These are phyloP conservation scores for Pythium apleroticum DNA, from an alignment of 352 stramenopile species.

Conservation along the genomic window DNA sequence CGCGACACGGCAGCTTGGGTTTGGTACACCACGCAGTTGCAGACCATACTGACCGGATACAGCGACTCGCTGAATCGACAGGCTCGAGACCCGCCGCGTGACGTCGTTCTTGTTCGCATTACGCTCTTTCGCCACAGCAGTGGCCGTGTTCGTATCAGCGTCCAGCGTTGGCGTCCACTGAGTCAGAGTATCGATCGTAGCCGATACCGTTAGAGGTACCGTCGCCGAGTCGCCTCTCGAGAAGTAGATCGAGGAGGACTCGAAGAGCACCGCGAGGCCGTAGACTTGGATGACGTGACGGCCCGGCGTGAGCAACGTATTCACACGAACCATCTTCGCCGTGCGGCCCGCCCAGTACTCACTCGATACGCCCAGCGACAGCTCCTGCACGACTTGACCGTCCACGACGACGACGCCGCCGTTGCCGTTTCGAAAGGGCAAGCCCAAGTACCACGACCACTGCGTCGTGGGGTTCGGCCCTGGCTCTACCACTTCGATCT, in stretches of 20 bases:
- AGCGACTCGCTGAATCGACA: constrained; percentile 43
- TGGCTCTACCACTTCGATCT: constrained; percentile 53
- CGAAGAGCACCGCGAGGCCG: constrained; percentile 39
- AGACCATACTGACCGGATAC: constrained; percentile 42
- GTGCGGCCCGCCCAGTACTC: constrained; percentile 45
- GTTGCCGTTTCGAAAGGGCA: constrained; percentile 53
- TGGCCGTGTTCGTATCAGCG: constrained; percentile 30
- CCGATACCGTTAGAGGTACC: constrained; percentile 23
- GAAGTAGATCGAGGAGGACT: constrained; percentile 52
- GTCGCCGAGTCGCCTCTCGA: constrained; percentile 35
- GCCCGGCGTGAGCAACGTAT: constrained; percentile 41
- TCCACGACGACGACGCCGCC: constrained; percentile 47
- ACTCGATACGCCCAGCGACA: constrained; percentile 32
- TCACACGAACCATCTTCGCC: constrained; percentile 39
- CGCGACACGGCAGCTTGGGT: constrained; percentile 31
- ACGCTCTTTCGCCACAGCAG: constrained; percentile 37
- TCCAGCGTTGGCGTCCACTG: constrained; percentile 40
- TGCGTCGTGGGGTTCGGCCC: constrained; percentile 27
- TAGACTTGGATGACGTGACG: constrained; percentile 52
- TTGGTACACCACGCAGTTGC: constrained; percentile 33
- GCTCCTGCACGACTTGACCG: constrained; percentile 43
- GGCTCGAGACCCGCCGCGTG: constrained; percentile 38
- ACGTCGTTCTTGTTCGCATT: constrained; percentile 37
- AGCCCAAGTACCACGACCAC: constrained; percentile 58
- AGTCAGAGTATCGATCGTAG: constrained; percentile 34